These are phyloP conservation scores for Cajanus cajan DNA, from an alignment of 306 rosid species.

Conservation along the genomic window DNA sequence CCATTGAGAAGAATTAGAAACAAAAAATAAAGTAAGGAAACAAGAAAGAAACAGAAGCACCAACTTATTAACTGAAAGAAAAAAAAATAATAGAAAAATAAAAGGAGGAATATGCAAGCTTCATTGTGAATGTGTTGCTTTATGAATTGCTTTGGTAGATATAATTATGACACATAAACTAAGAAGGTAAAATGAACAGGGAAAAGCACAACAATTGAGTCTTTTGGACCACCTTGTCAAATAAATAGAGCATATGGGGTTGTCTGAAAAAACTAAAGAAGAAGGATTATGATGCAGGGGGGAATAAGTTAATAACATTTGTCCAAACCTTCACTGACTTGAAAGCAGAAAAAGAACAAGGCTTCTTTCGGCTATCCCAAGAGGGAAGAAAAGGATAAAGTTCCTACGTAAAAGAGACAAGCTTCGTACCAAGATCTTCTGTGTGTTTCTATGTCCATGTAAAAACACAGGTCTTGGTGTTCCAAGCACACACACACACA, in stretches of 20 bases:
- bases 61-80: constrained; percentile 8
- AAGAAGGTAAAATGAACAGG: constrained; percentile 48
- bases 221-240: constrained; percentile 58
- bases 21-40: neutral
- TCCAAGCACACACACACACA: neutral
- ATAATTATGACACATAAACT: constrained; percentile 40
- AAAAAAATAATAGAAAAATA: neutral
- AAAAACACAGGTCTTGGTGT: constrained; percentile 23
- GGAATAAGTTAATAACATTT: constrained; percentile 40
- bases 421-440: constrained; percentile 31
- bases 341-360: constrained; percentile 31
- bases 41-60: constrained; percentile 15
- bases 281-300: neutral
- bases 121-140: constrained; percentile 33
- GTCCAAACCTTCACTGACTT: constrained; percentile 53
- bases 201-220: constrained; percentile 44
- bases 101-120: constrained; percentile 16
- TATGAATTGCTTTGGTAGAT: constrained; percentile 42
- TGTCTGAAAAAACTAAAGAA: constrained; percentile 42
- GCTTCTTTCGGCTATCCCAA: constrained; percentile 77
- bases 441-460: constrained; percentile 29
- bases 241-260: constrained; percentile 59
- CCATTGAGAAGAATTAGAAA: neutral
- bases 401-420: constrained; percentile 39
- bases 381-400: constrained; percentile 78